Evolutionary conservation across 257 asterid genomes (phyloP).

Genomic region (Plantago elongata): DNA sequence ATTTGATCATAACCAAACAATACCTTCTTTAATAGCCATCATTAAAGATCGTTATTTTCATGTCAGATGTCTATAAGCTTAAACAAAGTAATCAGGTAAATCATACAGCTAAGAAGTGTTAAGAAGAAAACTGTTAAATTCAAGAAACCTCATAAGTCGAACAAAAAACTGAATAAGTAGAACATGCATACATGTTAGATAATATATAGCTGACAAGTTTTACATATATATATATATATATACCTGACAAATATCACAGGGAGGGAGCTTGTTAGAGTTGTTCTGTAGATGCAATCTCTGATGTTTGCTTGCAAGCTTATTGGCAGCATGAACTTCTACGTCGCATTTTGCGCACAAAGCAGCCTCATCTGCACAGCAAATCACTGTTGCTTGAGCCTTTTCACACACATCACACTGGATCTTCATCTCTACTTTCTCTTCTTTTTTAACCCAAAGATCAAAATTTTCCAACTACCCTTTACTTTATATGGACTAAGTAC

Average conservation of each 20-base stretch:
- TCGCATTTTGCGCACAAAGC: conserved; percentile 86
- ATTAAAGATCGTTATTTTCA: too few relatives aligned
- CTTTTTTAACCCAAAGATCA: conserved; percentile 14
- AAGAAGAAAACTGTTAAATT: too few relatives aligned
- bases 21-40: too few relatives aligned
- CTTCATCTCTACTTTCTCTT: conserved; percentile 46
- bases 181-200: background rate
- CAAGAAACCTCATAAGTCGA: background rate
- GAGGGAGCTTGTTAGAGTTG: conserved; percentile 84
- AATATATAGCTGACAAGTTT: background rate
- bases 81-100: too few relatives aligned
- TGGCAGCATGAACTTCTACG: conserved; percentile 86
- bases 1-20: too few relatives aligned
- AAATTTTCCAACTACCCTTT: conserved; percentile 14
- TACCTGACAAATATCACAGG: conserved; percentile 96
- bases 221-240: conserved; percentile 16
- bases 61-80: too few relatives aligned
- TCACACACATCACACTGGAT: conserved; percentile 98
- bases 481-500: background rate
- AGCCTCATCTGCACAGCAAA: conserved; percentile 98
- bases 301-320: conserved; percentile 93
- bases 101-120: too few relatives aligned
- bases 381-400: conserved; percentile 88
- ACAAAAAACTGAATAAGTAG: background rate
- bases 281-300: conserved; percentile 83